Evolutionary conservation across 108 stramenopile genomes (phyloP).

Genomic region (Schizochytrium sp.): DNA sequence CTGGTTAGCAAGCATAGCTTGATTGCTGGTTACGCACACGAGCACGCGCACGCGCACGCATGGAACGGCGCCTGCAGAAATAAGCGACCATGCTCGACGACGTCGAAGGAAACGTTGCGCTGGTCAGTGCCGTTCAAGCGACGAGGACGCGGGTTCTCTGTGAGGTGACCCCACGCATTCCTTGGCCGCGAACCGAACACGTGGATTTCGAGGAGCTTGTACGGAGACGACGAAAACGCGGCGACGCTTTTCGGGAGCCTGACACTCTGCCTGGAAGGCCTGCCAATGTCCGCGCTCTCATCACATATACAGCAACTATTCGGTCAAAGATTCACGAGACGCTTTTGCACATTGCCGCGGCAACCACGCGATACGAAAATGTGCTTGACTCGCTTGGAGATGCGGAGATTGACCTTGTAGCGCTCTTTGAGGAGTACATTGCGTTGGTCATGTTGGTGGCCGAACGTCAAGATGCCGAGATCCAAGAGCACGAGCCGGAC

Average conservation of each 20-base stretch:
- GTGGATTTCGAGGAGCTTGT: background rate
- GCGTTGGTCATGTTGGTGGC: background rate
- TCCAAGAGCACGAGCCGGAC: background rate
- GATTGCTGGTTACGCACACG: too few relatives aligned
- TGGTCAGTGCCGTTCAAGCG: background rate
- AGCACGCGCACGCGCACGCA: too few relatives aligned
- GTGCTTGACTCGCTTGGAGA: background rate
- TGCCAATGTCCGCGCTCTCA: background rate
- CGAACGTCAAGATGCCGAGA: background rate
- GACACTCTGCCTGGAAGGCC: background rate
- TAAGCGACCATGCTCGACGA: background rate
- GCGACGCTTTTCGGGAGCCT: background rate
- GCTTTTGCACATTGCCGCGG: background rate
- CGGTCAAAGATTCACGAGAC: background rate
- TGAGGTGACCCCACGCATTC: background rate
- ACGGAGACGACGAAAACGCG: background rate
- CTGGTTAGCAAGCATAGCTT: too few relatives aligned
- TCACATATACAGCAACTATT: background rate
- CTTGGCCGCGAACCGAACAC: background rate
- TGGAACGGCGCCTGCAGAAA: too few relatives aligned
- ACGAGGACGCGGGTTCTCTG: background rate
- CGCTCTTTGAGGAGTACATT: background rate
- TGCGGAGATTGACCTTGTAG: background rate
- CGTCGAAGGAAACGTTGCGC: background rate
- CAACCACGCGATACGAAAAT: background rate